These are phyloP conservation scores for Chlorella vulgaris DNA, from an alignment of 139 green algal genomes.

Conservation along the genomic window DNA sequence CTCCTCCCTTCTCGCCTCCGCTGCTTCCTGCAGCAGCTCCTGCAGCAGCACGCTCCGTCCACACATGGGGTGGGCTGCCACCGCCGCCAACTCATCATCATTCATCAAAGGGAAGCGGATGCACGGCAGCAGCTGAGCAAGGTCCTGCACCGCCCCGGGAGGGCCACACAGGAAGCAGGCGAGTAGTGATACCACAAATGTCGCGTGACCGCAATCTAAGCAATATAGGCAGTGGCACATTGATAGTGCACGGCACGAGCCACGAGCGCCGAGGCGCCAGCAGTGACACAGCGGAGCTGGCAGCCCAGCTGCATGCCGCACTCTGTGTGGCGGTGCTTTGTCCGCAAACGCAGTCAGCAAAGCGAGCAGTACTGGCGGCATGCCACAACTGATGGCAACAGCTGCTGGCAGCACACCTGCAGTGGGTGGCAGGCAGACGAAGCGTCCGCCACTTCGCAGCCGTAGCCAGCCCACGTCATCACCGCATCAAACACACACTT, in stretches of 20 bases:
- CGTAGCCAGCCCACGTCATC: slow-evolving; percentile 33
- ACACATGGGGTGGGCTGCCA: slow-evolving; percentile 45
- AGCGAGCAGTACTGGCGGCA: no score
- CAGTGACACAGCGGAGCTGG: no score
- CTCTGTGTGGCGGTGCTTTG: no score
- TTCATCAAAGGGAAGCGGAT: slow-evolving; percentile 75
- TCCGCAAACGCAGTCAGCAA: no score
- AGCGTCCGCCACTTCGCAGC: not conserved
- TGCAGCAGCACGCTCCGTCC: slow-evolving; percentile 33
- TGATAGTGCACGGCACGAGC: no score
- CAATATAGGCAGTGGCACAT: no score
- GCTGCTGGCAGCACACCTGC: slow-evolving; percentile 16
- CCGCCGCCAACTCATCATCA: slow-evolving; percentile 43
- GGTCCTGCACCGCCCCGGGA: slow-evolving; percentile 21
- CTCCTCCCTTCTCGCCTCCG: slow-evolving; percentile 1
- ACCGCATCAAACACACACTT: slow-evolving; percentile 48
- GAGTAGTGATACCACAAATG: not conserved
- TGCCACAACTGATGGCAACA: no score
- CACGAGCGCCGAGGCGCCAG: no score
- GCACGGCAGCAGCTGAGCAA: slow-evolving; percentile 56
- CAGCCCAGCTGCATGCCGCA: no score
- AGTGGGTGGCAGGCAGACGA: slow-evolving; percentile 20
- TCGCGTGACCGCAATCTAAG: no score
- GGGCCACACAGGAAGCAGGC: not conserved
- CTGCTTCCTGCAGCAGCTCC: slow-evolving; percentile 55